Evolutionary conservation across 805 yeast species (phyloP), one percentile per base, ranked within the genome.

Genomic region (Teunomyces cretensis): DNA sequence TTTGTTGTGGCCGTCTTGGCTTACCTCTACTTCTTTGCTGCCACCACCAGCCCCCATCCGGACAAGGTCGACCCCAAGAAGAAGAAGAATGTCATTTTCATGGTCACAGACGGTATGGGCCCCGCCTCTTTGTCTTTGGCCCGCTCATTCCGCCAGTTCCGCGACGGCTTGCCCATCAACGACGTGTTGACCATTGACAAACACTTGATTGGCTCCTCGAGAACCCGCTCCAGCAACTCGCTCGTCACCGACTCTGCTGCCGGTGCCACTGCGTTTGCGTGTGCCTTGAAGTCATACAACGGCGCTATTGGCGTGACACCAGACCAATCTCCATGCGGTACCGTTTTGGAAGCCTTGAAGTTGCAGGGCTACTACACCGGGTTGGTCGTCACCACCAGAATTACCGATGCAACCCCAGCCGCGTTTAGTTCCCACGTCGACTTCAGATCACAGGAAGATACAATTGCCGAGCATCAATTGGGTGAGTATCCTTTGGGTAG

Each of bases 61-160:
- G 22, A 19, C 22, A 35, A 14, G 6, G 27, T 35, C 38, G 22
- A 35, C 9, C 38, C 44, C 36, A 41, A 30, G 31, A 38, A 48
- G 47, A 87, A 86, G 72, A 83, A 80, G 57, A 89, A 89, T 57
- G 77, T 90, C 45, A 85, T 89, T 42, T 88, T 89, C 71, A 82
- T 89, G 79, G 96, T 89, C 27, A 84, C 95, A 2, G 97, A 89
- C 64, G 97, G 97, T n/a, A 88, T 89, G 85, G 96, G 96, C 0
- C 96, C 96, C 2, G 85, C 96, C 0, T 84, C 95, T 2, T 66
- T 89, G 46, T 84, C 94, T 2, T 66, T 89, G 61, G 83, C 96
- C 1, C 76, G 97, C 49, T 80, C 86, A 16, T 90, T 79, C 69
- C 76, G 76, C 47, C 96, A 89, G 60, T 70, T 64, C 56, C 66